phyloP scores from a whole-genome alignment of 768 basidiomycete species.

The Lepiota venenata region DNA sequence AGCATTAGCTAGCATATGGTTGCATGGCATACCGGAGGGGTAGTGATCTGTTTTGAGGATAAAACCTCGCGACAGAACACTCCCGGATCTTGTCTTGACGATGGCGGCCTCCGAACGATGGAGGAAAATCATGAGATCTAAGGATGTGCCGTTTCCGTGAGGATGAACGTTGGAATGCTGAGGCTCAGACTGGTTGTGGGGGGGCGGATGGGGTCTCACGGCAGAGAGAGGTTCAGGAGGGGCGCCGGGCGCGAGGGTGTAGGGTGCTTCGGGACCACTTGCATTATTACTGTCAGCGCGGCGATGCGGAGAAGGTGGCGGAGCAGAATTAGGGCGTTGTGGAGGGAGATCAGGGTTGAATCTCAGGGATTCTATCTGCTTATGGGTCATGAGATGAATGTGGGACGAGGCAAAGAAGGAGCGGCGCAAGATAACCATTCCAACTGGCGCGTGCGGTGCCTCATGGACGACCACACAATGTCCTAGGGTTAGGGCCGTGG shows the following conservation, averaged over 20 bases:
- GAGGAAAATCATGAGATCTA: constrained; percentile 63
- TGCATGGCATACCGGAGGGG: constrained; percentile 54
- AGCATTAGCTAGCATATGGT: not conserved
- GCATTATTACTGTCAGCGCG: not conserved
- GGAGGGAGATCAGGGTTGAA: not conserved
- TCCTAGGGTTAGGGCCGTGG: constrained; percentile 1
- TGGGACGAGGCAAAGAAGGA: not conserved
- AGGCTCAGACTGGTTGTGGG: not conserved
- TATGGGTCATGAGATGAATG: constrained; percentile 5
- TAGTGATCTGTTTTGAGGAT: constrained; percentile 94
- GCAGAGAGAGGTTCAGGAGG: not conserved
- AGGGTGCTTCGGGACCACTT: not conserved
- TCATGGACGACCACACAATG: constrained; percentile 5
- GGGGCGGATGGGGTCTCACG: not conserved
- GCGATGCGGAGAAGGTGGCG: not conserved
- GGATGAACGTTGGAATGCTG: not conserved
- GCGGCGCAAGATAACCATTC: no score
- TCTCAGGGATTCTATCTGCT: not conserved
- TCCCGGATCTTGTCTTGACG: constrained; percentile 80
- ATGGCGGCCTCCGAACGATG: constrained; percentile 68
- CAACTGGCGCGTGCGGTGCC: not conserved
- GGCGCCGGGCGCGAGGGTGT: not conserved
- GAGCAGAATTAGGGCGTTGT: constrained; percentile 4
- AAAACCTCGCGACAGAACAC: constrained; percentile 83
- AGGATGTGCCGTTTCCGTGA: constrained; percentile 20